phyloP scores from a whole-genome alignment of 148 eudicot species.

The Camellia sinensis region DNA sequence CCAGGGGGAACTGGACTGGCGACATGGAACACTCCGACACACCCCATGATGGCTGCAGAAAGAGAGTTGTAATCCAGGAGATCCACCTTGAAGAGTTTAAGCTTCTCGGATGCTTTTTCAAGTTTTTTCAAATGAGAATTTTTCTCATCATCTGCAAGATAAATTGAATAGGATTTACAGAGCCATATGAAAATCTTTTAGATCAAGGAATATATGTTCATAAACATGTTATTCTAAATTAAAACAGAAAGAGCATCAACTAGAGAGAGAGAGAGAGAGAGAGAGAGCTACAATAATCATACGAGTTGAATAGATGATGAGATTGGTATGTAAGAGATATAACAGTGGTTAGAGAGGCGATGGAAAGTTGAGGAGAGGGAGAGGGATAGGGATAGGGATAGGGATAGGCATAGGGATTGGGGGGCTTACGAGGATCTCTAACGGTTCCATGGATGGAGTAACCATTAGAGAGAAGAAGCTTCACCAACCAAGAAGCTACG shows the following conservation, averaged over 20 bases:
- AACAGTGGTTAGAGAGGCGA: too few species aligned
- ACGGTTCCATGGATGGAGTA: constrained; percentile 62
- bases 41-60: constrained; percentile 37
- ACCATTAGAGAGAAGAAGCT: constrained; percentile 49
- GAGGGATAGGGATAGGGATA: too few species aligned
- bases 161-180: neutral
- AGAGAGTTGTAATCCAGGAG: constrained; percentile 35
- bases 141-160: constrained; percentile 31
- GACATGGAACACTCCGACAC: constrained; percentile 43
- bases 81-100: constrained; percentile 38
- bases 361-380: too few species aligned
- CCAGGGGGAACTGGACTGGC: constrained; percentile 42
- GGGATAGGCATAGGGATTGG: too few species aligned
- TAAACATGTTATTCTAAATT: neutral
- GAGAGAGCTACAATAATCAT: too few species aligned
- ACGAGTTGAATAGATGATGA: too few species aligned
- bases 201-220: too few species aligned
- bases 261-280: too few species aligned
- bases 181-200: neutral
- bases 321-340: too few species aligned
- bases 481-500: constrained; percentile 62
- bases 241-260: too few species aligned
- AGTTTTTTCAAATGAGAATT: constrained; percentile 37
- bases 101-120: constrained; percentile 33
- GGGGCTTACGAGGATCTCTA: constrained; percentile 47